Base-by-base conservation (phyloP, 192 early-diverging fungal genomes). In the Coemansia biformis region DNA sequence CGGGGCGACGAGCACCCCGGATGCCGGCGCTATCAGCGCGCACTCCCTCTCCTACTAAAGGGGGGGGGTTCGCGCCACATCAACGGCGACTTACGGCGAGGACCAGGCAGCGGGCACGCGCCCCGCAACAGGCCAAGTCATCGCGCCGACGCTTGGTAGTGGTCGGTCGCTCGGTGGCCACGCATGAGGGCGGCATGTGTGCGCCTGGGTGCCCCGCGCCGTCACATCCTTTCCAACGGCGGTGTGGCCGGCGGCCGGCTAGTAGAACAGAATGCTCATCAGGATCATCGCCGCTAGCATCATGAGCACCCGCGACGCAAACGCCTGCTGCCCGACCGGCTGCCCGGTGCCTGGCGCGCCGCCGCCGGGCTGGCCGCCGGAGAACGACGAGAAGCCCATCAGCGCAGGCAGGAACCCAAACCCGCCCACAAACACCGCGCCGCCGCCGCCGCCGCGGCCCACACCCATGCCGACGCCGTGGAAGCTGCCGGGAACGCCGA, bases 281-380 rank as follows among this genome's bases (percentile, higher is more conserved):
- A 90, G 62, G n/a, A 86, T 62, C 56, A 93, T 77, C 5, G 81
- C 78, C 0, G 85, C 80, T 42, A 91, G 48, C 83, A 91, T 90
- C 63, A 94, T 77, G 42, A 90, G 86, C 43, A 91, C 57, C 11
- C 89, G 71, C 19, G 87, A 90, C 16, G 87, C 57, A 57, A 92
- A 91, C 8, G 88, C 85, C 43, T 88, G 82, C 59, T 88, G 85
- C 8, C 74, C 59, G 17, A 63, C 49, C 57, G 57, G 70, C 63
- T 54, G 73, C 31, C 17, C 41, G 32, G 41, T 24, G 21, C 41
- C 35, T 38, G 38, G 12, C 9, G 29, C 56, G 24, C 42, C 40
- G 16, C 24, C 12, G 28, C 34, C 43, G 14, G 45, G 56, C 50
- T 42, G 67, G 22, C 31, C 78, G 59, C 51, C 43, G 9, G 43